Percentiles rank a stretch among this genome's conserved stretches.
Conservation (phyloP, 495 filamentous ascomycete genomes). For the Xylaria sp. region DNA sequence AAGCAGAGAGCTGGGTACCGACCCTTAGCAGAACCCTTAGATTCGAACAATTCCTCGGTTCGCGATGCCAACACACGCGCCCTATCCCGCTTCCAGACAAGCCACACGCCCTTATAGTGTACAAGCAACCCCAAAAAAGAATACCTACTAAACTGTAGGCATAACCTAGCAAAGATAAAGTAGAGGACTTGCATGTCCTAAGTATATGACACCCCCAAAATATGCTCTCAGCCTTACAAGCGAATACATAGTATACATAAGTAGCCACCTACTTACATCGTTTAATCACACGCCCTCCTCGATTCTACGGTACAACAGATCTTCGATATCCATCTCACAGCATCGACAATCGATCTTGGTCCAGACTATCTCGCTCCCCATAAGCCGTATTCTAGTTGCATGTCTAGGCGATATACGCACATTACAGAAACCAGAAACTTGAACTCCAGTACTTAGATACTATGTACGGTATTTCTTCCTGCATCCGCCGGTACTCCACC, state of each 20-base stretch:
- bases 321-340: conserved; percentile 7
- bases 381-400: background rate
- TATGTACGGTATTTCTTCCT: conserved; percentile 11
- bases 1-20: too few relatives aligned
- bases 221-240: conserved; percentile 17
- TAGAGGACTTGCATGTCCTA: background rate
- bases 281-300: conserved; percentile 19
- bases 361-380: conserved; percentile 1
- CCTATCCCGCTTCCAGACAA: conserved; percentile 1
- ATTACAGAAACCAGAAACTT: background rate
- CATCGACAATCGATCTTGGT: background rate
- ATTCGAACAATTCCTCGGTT: background rate
- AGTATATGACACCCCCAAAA: background rate
- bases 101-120: background rate
- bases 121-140: background rate
- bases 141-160: background rate
- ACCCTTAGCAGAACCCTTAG: background rate
- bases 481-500: conserved; percentile 21
- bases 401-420: background rate
- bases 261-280: too few relatives aligned
- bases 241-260: too few relatives aligned
- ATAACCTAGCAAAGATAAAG: background rate
- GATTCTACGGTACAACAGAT: conserved; percentile 3
- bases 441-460: conserved; percentile 1
- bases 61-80: background rate